These are phyloP conservation scores for Ceratocystis huliohia DNA, from an alignment of 2,329 filamentous ascomycete species.

Conservation along the genomic window DNA sequence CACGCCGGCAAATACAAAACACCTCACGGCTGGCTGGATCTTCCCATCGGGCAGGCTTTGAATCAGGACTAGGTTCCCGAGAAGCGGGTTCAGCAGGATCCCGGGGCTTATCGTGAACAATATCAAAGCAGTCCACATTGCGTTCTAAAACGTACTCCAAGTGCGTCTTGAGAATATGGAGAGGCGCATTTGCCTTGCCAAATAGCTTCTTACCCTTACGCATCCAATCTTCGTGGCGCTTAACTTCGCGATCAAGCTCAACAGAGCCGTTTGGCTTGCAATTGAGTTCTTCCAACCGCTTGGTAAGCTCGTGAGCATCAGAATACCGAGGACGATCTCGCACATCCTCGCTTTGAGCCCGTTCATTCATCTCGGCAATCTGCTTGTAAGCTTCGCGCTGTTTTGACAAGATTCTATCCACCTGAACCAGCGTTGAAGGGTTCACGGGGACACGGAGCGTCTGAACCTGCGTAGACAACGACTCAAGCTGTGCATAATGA, in stretches of 20 bases:
- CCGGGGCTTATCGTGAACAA: constrained; percentile 69
- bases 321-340: constrained; percentile 71
- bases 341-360: constrained; percentile 62
- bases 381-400: constrained; percentile 87
- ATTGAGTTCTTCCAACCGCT: constrained; percentile 74
- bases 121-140: constrained; percentile 83
- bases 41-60: constrained; percentile 43
- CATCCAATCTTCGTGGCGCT: constrained; percentile 98
- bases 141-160: constrained; percentile 87
- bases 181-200: constrained; percentile 90
- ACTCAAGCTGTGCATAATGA: constrained; percentile 89
- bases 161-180: constrained; percentile 89
- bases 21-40: constrained; percentile 60
- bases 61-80: constrained; percentile 54
- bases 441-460: constrained; percentile 63
- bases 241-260: constrained; percentile 87
- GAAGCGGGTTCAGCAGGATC: constrained; percentile 87
- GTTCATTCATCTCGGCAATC: constrained; percentile 68
- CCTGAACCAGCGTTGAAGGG: constrained; percentile 61
- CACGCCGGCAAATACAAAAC: constrained; percentile 88
- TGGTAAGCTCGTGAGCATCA: constrained; percentile 83
- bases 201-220: constrained; percentile 93
- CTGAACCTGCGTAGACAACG: constrained; percentile 69
- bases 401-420: constrained; percentile 89
- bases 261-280: constrained; percentile 84